A percentile compares a stretch with the other conserved stretches of the same genome.
phyloP scores from a whole-genome alignment of 768 basidiomycete genomes.

The Cyathus striatus region DNA sequence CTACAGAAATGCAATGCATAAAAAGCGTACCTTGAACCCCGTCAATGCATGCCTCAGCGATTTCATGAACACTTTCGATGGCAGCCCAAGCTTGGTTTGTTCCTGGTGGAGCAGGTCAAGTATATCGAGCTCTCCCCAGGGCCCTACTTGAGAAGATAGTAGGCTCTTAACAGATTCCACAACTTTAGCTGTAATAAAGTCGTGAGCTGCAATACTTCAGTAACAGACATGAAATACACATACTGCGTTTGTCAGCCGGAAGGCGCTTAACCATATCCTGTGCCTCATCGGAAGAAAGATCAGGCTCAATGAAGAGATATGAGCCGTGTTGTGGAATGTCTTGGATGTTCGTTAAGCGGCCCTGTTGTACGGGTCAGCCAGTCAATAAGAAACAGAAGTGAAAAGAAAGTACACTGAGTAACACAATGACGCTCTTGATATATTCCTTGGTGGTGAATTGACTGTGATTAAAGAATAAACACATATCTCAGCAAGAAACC shows the following conservation, averaged over 20 bases:
- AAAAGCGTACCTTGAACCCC: constrained; percentile 66
- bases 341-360: constrained; percentile 62
- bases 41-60: constrained; percentile 74
- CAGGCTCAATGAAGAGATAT: constrained; percentile 76
- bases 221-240: constrained; percentile 7
- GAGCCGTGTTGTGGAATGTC: constrained; percentile 68
- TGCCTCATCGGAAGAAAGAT: constrained; percentile 52
- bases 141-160: constrained; percentile 22
- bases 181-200: constrained; percentile 20
- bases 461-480: no score
- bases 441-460: constrained; percentile 48
- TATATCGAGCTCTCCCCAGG: constrained; percentile 35
- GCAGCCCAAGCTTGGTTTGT: constrained; percentile 30
- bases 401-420: constrained; percentile 43
- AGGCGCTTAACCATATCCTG: constrained; percentile 43
- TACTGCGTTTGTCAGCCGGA: constrained; percentile 39
- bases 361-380: constrained; percentile 30
- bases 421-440: constrained; percentile 58
- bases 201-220: not conserved
- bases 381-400: not conserved
- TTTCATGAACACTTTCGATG: constrained; percentile 60
- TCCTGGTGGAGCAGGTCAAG: constrained; percentile 37
- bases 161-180: constrained; percentile 22
- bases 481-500: no score
- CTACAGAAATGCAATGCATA: not conserved